These are phyloP conservation scores for Rhodofomes roseus DNA, from an alignment of 1,284 basidiomycete genomes.

Conservation along the genomic window DNA sequence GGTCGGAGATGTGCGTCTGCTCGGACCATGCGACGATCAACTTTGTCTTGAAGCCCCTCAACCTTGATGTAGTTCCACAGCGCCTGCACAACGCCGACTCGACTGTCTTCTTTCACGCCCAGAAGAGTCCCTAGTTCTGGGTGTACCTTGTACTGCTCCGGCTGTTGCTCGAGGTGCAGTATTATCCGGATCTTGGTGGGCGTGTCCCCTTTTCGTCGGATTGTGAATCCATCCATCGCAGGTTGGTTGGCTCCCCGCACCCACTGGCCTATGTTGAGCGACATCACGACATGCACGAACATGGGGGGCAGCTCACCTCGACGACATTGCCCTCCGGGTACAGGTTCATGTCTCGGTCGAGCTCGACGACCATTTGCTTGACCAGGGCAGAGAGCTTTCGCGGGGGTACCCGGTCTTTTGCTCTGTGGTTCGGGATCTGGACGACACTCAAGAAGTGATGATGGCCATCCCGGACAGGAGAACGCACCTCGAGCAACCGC, in stretches of 20 bases:
- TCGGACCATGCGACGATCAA: conserved; percentile 77
- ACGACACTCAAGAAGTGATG: conserved; percentile 16
- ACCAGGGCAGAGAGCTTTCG: conserved; percentile 88
- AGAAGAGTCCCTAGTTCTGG: conserved; percentile 77
- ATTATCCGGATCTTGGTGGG: conserved; percentile 78
- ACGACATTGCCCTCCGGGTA: conserved; percentile 82
- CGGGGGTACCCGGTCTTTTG: conserved; percentile 61
- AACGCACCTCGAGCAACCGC: conserved; percentile 70
- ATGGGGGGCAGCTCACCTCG: conserved; percentile 50
- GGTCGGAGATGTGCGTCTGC: conserved; percentile 70
- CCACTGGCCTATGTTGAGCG: conserved; percentile 47
- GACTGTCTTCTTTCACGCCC: conserved; percentile 83
- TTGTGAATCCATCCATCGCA: conserved; percentile 84
- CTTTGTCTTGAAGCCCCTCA: conserved; percentile 85
- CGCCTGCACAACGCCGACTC: conserved; percentile 77
- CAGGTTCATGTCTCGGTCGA: conserved; percentile 79
- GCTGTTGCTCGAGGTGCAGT: conserved; percentile 82
- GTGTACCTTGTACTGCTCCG: conserved; percentile 82
- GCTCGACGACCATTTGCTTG: conserved; percentile 82
- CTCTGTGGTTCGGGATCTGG: conserved; percentile 57
- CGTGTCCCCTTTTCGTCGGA: conserved; percentile 79
- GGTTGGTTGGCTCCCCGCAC: conserved; percentile 59
- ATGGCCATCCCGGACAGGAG: not conserved
- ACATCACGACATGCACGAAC: not conserved
- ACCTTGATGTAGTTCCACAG: conserved; percentile 94